Evolutionary conservation across 2,329 filamentous ascomycete species (phyloP).

Genomic region (Beauveria australis): DNA sequence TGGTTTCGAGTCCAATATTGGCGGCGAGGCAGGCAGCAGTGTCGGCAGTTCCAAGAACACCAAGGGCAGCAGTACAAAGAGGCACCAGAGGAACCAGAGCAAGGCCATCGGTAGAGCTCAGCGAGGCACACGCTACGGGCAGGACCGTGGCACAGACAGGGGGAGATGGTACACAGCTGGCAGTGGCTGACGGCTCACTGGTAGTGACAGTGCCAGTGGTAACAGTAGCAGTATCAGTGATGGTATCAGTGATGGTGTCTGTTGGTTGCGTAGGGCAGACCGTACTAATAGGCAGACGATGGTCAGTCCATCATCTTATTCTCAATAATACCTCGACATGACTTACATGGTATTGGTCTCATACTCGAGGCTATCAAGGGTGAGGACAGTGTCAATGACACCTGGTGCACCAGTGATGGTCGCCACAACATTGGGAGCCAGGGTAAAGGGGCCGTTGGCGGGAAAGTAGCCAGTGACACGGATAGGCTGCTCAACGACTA

Average conservation of each 20-base stretch:
- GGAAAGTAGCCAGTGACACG: conserved; percentile 6
- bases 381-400: neutral
- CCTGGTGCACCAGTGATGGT: conserved; percentile 3
- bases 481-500: neutral
- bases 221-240: neutral
- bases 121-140: neutral
- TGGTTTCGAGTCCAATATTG: neutral
- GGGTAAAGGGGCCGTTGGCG: neutral
- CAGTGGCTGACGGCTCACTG: neutral
- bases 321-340: neutral
- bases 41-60: neutral
- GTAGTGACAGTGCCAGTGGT: neutral
- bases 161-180: neutral
- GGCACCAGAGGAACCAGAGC: neutral
- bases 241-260: too few species aligned
- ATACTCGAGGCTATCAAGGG: neutral
- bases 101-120: neutral
- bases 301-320: neutral
- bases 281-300: neutral
- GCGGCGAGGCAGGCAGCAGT: neutral
- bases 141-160: neutral
- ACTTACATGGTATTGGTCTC: conserved; percentile 1
- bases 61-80: neutral
- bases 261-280: neutral
- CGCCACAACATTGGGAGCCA: neutral